Evolutionary conservation across 208 protist species (phyloP), one percentile per base, ranked within the genome.

Genomic region (Leishmania martiniquensis): DNA sequence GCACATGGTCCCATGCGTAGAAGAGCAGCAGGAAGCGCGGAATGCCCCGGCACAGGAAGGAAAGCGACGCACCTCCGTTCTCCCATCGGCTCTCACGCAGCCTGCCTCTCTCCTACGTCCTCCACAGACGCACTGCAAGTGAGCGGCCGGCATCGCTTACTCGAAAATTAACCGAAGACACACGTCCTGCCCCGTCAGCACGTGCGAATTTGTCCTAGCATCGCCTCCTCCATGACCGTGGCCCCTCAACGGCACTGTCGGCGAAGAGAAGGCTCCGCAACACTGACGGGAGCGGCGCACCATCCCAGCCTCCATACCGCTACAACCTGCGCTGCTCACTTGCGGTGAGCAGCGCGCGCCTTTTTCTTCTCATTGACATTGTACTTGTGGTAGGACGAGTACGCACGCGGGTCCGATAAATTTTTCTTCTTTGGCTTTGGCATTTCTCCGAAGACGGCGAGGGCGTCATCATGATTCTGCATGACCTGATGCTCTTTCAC

Each of bases 301-400:
- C 32, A 13, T 9, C 29, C 29, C 45, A 20, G 49, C 52, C 34
- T 32, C 17, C 29, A 17, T 74, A 37, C 17, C 32, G 10, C 34
- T 59, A 45, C 69, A 37, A 9, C 32, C 25, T 60, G n/a, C n/a
- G n/a, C 74, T 25, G 9, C n/a, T 44, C 88, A 89, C 87, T 91
- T 91, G 67, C 83, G 81, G 47, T 87, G 86, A 0, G 86, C 88
- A 1, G 94, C 94, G 39, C 92, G 86, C n/a, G 66, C 86, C 88
- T 98, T 98, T 75, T 89, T 92, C 63, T 89, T 90, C 71, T 98
- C 94, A 57, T 98, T 98, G 37, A 98, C 83, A 77, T 98, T 98
- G 84, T 95, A 98, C 71, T 85, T 92, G 67, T 96, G 89, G 76
- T 98, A 98, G 10, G 92, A 95, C 1, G 90, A 95, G 47, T 75